Evolutionary conservation across 2,329 filamentous ascomycete genomes (phyloP).

Genomic region (Eutypella sp.): DNA sequence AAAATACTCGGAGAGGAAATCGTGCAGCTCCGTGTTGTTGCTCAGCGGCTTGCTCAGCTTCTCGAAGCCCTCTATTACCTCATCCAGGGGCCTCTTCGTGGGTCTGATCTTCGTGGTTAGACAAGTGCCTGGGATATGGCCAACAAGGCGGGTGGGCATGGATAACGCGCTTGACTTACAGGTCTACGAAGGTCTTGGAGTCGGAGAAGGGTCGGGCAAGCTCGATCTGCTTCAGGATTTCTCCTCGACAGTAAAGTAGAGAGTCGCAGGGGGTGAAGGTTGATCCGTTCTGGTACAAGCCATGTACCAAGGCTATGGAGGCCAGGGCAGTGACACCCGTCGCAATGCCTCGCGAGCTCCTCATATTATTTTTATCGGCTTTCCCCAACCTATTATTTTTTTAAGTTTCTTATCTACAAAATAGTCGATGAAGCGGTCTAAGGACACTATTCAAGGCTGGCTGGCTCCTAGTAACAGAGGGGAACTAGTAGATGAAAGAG

Average conservation of each 20-base stretch:
- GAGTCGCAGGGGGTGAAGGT: constrained; percentile 62
- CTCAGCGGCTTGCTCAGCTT: constrained; percentile 54
- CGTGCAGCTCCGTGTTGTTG: constrained; percentile 58
- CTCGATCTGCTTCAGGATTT: constrained; percentile 57
- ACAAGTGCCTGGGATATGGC: too few relatives aligned
- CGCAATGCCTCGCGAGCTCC: constrained; percentile 2
- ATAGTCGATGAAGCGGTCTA: too few relatives aligned
- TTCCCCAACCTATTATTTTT: too few relatives aligned
- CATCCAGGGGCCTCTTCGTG: constrained; percentile 51
- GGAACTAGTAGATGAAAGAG: too few relatives aligned
- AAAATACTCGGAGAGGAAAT: constrained; percentile 60
- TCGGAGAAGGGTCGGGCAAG: constrained; percentile 59
- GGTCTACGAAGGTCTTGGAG: constrained; percentile 68
- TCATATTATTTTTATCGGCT: constrained; percentile 5
- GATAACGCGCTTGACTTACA: constrained; percentile 50
- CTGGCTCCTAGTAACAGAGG: too few relatives aligned
- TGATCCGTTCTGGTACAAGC: constrained; percentile 56
- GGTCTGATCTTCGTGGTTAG: constrained; percentile 38
- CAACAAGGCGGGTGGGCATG: too few relatives aligned
- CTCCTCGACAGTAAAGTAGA: constrained; percentile 62
- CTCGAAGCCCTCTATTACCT: constrained; percentile 58
- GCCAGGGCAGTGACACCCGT: constrained; percentile 13
- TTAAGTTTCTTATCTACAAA: too few relatives aligned
- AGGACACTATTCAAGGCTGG: too few relatives aligned
- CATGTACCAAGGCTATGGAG: constrained; percentile 24